Evolutionary conservation across 2,329 filamentous ascomycete species (phyloP), one percentile per base, ranked within the genome.

Genomic region (Leptographium wingfieldii): DNA sequence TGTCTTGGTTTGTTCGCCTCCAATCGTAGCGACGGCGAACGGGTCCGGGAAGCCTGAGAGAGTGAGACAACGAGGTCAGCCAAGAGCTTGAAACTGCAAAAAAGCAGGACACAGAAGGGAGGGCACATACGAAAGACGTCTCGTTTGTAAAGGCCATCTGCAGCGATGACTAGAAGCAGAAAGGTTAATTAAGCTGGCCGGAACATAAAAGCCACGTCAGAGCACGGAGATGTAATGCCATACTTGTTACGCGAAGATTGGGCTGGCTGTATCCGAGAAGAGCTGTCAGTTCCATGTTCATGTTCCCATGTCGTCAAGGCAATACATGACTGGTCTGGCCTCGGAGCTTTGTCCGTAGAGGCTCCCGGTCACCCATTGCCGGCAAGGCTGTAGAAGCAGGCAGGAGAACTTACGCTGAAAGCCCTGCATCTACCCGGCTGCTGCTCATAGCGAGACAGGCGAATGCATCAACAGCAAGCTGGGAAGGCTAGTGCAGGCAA

Each of bases 1-100:
- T n/a, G 94, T 97, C 75, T 92, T 90, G 61, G 94, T 99, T 77
- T 99, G 94, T 75, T 99, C 94, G 73, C 94, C 94, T 74, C 92
- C 92, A 74, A 97, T 85, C 61, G 94, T 99, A 67, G 92, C 92
- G 65, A 99, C 94, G 54, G 94, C 92, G 72, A 99, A 99, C 29
- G 94, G 94, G 74, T 99, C 94, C 62, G 94, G 94, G 67, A 97
- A 96, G 71, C 92, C 94, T 97, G 11, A 5, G 10, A 12, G 9
- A 19, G 27, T 3, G 19, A 27, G 22, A 33, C 11, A 33, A 19
- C 9, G 9, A 12, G 12, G 35, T 43, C n/a, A 55, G 53, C 25
- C 19, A 40, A 22, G 19, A 35, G 40, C 12, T 31, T 33, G 38
- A 10, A 56, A n/a, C 11, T 5, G 35, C 10, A 4, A 46, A 22